phyloP scores from a whole-genome alignment of 768 basidiomycete genomes.

The Macrolepiota fuliginosa region DNA sequence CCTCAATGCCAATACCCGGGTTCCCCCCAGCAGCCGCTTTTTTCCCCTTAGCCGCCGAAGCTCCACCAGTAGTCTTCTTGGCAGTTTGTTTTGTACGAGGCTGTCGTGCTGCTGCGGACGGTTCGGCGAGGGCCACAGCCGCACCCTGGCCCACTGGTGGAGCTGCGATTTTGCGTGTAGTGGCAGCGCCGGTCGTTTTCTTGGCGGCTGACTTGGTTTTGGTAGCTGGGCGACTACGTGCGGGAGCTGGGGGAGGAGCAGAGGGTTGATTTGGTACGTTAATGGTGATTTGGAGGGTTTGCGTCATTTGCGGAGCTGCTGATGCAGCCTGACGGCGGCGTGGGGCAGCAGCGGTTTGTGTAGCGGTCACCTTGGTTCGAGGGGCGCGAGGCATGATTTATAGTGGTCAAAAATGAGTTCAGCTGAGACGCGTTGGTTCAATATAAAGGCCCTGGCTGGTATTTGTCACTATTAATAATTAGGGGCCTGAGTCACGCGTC shows the following conservation, averaged over 20 bases:
- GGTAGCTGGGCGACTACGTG: too few species aligned
- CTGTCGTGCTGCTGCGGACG: background rate
- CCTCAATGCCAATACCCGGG: background rate
- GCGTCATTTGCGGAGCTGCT: background rate
- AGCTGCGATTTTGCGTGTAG: too few species aligned
- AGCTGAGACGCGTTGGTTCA: background rate
- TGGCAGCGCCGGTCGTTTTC: too few species aligned
- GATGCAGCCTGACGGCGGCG: background rate
- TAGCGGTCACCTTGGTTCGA: background rate
- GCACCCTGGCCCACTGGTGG: too few species aligned
- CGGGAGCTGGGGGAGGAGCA: too few species aligned
- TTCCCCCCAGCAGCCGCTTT: background rate
- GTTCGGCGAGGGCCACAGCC: background rate
- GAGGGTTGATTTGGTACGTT: too few species aligned
- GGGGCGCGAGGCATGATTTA: background rate
- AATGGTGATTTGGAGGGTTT: too few species aligned
- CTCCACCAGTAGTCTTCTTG: background rate
- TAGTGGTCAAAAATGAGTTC: background rate
- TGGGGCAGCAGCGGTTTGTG: background rate
- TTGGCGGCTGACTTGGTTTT: too few species aligned
- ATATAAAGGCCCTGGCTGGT: background rate
- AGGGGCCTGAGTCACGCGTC: background rate
- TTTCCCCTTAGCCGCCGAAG: background rate
- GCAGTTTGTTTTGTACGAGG: background rate
- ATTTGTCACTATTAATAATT: background rate